phyloP scores from a whole-genome alignment of 2,329 filamentous ascomycete species.

The Ramularia endophylla region DNA sequence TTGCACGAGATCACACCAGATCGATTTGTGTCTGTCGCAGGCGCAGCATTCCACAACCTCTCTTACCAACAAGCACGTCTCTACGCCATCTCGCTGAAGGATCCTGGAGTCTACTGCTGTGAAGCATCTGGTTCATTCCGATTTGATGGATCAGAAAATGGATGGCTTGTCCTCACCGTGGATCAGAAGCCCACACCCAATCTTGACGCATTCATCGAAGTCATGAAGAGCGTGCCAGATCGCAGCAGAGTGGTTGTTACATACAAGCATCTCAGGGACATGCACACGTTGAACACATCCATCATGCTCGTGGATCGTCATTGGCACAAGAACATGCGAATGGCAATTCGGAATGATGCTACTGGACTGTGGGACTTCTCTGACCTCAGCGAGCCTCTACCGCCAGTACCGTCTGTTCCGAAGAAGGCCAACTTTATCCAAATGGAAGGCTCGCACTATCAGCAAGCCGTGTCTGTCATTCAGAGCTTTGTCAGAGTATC shows the following conservation, averaged over 20 bases:
- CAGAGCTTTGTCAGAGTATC: constrained; percentile 91
- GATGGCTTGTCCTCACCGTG: constrained; percentile 88
- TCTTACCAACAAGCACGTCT: constrained; percentile 97
- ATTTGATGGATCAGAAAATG: constrained; percentile 82
- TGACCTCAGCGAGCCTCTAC: constrained; percentile 74
- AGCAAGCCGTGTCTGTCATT: constrained; percentile 87
- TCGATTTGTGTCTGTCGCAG: constrained; percentile 89
- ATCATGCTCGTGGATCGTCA: constrained; percentile 92
- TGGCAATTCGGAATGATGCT: constrained; percentile 83
- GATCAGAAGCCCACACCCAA: constrained; percentile 89
- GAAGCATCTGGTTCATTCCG: constrained; percentile 93
- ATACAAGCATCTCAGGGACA: constrained; percentile 89
- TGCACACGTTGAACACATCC: constrained; percentile 89
- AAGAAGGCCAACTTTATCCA: constrained; percentile 86
- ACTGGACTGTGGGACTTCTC: constrained; percentile 93
- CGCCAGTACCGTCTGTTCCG: constrained; percentile 64
- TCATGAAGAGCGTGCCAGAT: constrained; percentile 80
- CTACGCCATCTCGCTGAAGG: constrained; percentile 81
- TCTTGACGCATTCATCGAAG: constrained; percentile 80
- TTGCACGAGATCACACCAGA: constrained; percentile 93
- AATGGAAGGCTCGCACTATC: constrained; percentile 79
- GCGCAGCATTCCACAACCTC: constrained; percentile 89
- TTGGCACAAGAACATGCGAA: constrained; percentile 91
- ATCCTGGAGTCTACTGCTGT: constrained; percentile 78
- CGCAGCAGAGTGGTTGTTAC: constrained; percentile 81